Evolutionary conservation across 2,329 filamentous ascomycete species (phyloP).

Genomic region (Colletotrichum abscissum): DNA sequence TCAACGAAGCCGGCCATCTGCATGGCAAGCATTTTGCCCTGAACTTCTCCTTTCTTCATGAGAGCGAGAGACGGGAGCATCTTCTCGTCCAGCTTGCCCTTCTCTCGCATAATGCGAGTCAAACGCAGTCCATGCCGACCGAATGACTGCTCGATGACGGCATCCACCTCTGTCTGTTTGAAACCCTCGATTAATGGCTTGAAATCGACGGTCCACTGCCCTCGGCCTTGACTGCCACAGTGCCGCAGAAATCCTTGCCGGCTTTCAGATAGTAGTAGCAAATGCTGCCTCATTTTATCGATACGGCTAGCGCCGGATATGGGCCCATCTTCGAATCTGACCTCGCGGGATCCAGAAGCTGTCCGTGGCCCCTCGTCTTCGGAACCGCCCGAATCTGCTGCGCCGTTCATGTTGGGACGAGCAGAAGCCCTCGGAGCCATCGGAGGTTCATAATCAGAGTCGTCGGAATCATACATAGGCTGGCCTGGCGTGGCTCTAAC

Average conservation of each 20-base stretch:
- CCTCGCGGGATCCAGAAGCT: slow-evolving; percentile 46
- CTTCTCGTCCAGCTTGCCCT: slow-evolving; percentile 96
- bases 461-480: slow-evolving; percentile 45
- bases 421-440: slow-evolving; percentile 38
- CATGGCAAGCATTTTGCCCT: slow-evolving; percentile 85
- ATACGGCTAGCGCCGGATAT: slow-evolving; percentile 58
- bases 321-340: slow-evolving; percentile 63
- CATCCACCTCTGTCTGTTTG: slow-evolving; percentile 83
- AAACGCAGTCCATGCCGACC: slow-evolving; percentile 83
- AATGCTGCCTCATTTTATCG: slow-evolving; percentile 75
- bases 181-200: slow-evolving; percentile 76
- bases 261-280: slow-evolving; percentile 78
- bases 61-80: slow-evolving; percentile 83
- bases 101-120: slow-evolving; percentile 84
- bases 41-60: slow-evolving; percentile 86
- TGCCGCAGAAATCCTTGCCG: slow-evolving; percentile 75
- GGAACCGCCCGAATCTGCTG: slow-evolving; percentile 44
- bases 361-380: slow-evolving; percentile 34
- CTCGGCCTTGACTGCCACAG: slow-evolving; percentile 70
- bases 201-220: slow-evolving; percentile 89
- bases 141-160: slow-evolving; percentile 81
- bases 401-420: slow-evolving; percentile 42
- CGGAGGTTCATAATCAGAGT: slow-evolving; percentile 45
- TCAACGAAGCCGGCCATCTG: slow-evolving; percentile 89
- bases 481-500: slow-evolving; percentile 49